A percentile compares a stretch with the other conserved stretches of the same genome.
phyloP scores from a whole-genome alignment of 108 stramenopile species.

The Cylindrotheca closterium region DNA sequence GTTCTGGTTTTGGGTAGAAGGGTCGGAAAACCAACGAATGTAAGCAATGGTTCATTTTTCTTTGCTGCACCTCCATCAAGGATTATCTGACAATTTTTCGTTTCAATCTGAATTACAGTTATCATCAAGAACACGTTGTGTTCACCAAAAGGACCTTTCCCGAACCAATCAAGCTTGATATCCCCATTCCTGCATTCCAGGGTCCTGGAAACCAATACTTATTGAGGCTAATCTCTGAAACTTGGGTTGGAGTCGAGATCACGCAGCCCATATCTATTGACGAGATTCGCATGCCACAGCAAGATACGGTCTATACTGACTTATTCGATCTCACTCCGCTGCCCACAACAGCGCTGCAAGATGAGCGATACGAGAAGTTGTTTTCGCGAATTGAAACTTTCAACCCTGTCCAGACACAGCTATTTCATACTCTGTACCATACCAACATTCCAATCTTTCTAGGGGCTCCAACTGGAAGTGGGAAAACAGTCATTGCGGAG shows the following conservation, averaged over 20 bases:
- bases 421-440: constrained; percentile 88
- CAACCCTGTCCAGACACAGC: constrained; percentile 95
- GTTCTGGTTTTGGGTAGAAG: constrained; percentile 98
- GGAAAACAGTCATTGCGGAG: constrained; percentile 35
- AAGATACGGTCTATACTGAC: constrained; percentile 76
- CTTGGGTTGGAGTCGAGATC: constrained; percentile 93
- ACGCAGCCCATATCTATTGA: constrained; percentile 83
- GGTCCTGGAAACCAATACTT: constrained; percentile 91
- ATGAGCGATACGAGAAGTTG: constrained; percentile 80
- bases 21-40: constrained; percentile 81
- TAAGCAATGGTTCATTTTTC: constrained; percentile 7
- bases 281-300: constrained; percentile 77
- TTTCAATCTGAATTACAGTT: constrained; percentile 16
- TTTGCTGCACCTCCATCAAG: background rate
- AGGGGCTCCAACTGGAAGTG: constrained; percentile 94
- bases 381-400: constrained; percentile 91
- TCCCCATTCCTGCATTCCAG: constrained; percentile 91
- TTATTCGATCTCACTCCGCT: constrained; percentile 92
- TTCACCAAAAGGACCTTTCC: constrained; percentile 69
- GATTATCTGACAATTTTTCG: background rate
- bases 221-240: constrained; percentile 84
- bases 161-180: constrained; percentile 68
- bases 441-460: constrained; percentile 92
- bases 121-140: constrained; percentile 78
- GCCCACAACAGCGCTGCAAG: constrained; percentile 83